Conservation (phyloP, 495 filamentous ascomycete species). For the Aspergillus coremiiformis region DNA sequence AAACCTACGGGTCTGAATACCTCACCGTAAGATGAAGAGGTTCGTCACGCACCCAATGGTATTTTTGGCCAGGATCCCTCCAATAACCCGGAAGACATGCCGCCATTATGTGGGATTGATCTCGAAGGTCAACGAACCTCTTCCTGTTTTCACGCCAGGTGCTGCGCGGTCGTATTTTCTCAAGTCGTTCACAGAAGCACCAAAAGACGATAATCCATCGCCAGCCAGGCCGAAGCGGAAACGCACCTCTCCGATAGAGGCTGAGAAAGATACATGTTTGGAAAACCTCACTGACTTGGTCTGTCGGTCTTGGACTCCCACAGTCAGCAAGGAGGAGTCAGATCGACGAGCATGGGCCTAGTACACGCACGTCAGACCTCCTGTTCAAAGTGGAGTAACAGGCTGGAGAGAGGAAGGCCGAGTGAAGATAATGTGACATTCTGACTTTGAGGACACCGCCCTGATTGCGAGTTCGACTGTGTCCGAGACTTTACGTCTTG, state of each 20-base stretch:
- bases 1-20: constrained; percentile 15
- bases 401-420: constrained; percentile 78
- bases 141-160: constrained; percentile 64
- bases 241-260: constrained; percentile 22
- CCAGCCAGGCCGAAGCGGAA: constrained; percentile 35
- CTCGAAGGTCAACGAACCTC: constrained; percentile 42
- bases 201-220: not conserved
- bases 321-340: constrained; percentile 52
- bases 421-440: constrained; percentile 58
- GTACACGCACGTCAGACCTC: constrained; percentile 69
- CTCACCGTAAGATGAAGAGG: constrained; percentile 4
- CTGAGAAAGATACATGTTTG: constrained; percentile 49
- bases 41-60: not conserved
- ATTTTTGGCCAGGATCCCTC: constrained; percentile 9
- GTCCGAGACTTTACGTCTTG: not conserved
- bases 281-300: constrained; percentile 59
- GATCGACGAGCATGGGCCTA: constrained; percentile 71
- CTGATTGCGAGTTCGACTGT: constrained; percentile 5
- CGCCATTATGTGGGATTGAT: constrained; percentile 72
- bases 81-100: constrained; percentile 17
- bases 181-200: constrained; percentile 22
- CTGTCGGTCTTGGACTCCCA: constrained; percentile 59
- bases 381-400: constrained; percentile 59
- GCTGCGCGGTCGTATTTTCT: constrained; percentile 40
- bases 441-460: constrained; percentile 49